Conservation (phyloP, 2,329 filamentous ascomycete genomes). For the Aspergillus sp. region DNA sequence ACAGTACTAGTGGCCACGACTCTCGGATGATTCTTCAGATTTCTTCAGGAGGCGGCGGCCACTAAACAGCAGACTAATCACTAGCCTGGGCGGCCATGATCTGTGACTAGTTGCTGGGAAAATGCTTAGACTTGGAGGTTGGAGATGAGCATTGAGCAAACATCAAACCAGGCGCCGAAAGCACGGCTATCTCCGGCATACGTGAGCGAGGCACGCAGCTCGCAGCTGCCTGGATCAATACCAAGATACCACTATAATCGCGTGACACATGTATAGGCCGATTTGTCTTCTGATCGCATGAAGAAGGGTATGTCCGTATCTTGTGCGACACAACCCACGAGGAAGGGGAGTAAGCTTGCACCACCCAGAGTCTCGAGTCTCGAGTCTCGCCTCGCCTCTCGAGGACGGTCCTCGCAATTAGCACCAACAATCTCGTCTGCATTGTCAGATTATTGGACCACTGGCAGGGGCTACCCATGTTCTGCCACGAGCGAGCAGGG, state of each 20-base stretch:
- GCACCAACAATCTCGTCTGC: background rate
- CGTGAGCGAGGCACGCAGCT: background rate
- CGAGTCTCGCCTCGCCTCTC: too few species aligned
- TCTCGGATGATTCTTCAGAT: background rate
- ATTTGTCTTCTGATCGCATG: background rate
- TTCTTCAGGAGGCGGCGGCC: background rate
- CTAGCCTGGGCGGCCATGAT: background rate
- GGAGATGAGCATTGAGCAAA: background rate
- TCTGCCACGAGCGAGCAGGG: background rate
- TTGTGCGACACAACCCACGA: slow-evolving; percentile 12
- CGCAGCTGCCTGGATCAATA: background rate
- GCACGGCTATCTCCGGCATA: background rate
- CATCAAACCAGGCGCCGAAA: background rate
- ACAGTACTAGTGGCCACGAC: background rate
- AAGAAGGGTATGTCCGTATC: background rate
- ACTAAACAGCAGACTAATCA: background rate
- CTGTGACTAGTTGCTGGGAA: background rate
- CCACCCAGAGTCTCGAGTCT: background rate
- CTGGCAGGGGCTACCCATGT: background rate
- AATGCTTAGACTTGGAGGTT: slow-evolving; percentile 1
- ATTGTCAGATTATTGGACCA: background rate
- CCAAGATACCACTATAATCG: background rate
- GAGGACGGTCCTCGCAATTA: background rate
- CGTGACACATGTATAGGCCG: background rate
- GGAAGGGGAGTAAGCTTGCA: background rate